phyloP scores from a whole-genome alignment of 2,329 filamentous ascomycete species.

The Diaporthe sp. region DNA sequence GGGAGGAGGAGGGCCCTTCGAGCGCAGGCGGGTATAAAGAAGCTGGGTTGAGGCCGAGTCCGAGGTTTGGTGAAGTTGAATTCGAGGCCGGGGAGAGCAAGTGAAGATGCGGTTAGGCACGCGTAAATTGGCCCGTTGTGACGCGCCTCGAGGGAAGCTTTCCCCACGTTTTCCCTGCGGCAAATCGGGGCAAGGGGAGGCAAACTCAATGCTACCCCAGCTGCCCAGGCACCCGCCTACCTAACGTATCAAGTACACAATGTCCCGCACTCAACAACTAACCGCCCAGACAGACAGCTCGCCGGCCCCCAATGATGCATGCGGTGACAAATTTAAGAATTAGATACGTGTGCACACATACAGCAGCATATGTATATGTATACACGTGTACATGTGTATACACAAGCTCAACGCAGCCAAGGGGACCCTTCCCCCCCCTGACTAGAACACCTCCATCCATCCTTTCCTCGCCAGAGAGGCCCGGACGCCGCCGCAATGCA shows the following conservation, averaged over 20 bases:
- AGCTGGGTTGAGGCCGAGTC: not conserved
- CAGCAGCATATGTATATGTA: not conserved
- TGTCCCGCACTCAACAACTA: not conserved
- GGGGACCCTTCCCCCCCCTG: not conserved
- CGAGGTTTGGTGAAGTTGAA: not conserved
- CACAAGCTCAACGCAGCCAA: not conserved
- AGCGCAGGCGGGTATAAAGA: not conserved
- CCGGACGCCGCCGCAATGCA: slow-evolving; percentile 34
- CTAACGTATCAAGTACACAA: not conserved
- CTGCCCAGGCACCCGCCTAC: not conserved
- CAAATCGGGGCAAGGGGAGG: not conserved
- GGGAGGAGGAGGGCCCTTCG: not conserved
- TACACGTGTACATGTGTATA: not conserved
- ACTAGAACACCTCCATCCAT: not conserved
- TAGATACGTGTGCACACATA: not conserved
- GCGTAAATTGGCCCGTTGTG: slow-evolving; percentile 22
- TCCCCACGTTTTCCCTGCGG: not conserved
- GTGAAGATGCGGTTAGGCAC: not conserved
- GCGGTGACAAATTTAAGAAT: slow-evolving; percentile 3
- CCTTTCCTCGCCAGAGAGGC: not conserved
- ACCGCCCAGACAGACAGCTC: too few species aligned
- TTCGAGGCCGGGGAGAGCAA: not conserved
- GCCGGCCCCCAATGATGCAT: not conserved
- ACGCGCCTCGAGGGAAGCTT: not conserved
- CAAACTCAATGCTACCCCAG: not conserved